Evolutionary conservation across 108 stramenopile species (phyloP), one percentile per base, ranked within the genome.

Genomic region (Pseudonitzschia delicatissima): DNA sequence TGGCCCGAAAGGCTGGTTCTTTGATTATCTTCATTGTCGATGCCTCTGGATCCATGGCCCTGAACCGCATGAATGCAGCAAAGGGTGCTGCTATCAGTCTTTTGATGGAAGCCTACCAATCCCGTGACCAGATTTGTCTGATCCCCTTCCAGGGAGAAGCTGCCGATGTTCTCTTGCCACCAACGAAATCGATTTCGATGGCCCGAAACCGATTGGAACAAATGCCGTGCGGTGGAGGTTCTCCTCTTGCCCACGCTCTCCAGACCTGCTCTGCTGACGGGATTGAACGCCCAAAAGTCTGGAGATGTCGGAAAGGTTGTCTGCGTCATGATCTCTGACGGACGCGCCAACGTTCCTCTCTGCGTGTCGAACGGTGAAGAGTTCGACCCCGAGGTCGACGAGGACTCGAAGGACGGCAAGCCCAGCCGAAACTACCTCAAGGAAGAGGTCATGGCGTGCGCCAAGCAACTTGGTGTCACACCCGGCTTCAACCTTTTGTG

Each of bases 171-270:
- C 84, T 98, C 35, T 83, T 98, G 31, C 97, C 97, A 11, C 97
- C 97, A 11, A 98, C 97, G 7, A 88, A 86, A 64, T 94, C 93
- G 2, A 98, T 97, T 39, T 88, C 96, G 51, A 86, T 95, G 88
- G 91, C 97, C 2, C 90, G 92, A 77, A 90, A 82, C 40, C 78
- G 97, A 44, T 64, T 98, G 62, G 97, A 98, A 72, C 88, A 91
- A 59, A 98, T 98, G 97, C 96, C 97, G 8, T 98, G 97, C 64
- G 97, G 97, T 44, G 97, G 97, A 49, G 97, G 97, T 57, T 94
- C 93, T 28, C 97, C 97, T 9, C 77, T 98, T 18, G 97, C 97
- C 6, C 88, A 98, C 67, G 95, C 96, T 13, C 77, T 98, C 2
- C 79, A 73, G 67, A 62, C 61, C 35, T n/a, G 97, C 96, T 18